Evolutionary conservation across 495 filamentous ascomycete genomes (phyloP).

Genomic region (Aspergillus conjunctus): DNA sequence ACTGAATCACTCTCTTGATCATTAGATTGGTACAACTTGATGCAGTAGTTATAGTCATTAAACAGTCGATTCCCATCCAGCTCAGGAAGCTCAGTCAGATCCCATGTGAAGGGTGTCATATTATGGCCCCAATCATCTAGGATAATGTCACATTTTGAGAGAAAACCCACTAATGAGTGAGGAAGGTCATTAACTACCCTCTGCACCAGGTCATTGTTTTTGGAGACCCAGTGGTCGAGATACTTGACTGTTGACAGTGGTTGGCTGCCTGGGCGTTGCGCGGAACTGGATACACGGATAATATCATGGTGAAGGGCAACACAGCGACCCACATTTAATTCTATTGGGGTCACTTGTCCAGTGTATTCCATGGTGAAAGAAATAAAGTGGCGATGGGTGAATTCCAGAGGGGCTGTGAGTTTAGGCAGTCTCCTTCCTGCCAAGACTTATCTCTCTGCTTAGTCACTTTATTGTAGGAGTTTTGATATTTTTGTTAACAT

Average conservation of each 20-base stretch:
- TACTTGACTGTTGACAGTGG: background rate
- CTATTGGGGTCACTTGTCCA: conserved; percentile 1
- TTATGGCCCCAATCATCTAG: background rate
- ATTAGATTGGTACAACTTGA: background rate
- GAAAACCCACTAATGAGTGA: no score
- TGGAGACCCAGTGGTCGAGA: background rate
- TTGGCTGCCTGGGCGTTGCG: background rate
- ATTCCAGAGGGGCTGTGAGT: no score
- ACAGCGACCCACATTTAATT: conserved; percentile 4
- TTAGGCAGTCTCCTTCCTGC: no score
- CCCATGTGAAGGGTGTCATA: background rate
- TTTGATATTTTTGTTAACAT: no score
- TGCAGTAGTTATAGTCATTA: background rate
- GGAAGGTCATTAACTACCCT: background rate
- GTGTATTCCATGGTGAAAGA: background rate
- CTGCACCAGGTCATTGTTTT: background rate
- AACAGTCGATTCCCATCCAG: background rate
- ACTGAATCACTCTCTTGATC: background rate
- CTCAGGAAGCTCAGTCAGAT: background rate
- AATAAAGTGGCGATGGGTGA: no score
- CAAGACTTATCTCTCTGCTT: no score
- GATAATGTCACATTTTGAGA: background rate
- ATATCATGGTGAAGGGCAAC: conserved; percentile 5
- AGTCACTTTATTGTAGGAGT: no score
- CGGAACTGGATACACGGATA: background rate